phyloP scores from a whole-genome alignment of 1,284 basidiomycete genomes.

The Melampsora larici-populina region DNA sequence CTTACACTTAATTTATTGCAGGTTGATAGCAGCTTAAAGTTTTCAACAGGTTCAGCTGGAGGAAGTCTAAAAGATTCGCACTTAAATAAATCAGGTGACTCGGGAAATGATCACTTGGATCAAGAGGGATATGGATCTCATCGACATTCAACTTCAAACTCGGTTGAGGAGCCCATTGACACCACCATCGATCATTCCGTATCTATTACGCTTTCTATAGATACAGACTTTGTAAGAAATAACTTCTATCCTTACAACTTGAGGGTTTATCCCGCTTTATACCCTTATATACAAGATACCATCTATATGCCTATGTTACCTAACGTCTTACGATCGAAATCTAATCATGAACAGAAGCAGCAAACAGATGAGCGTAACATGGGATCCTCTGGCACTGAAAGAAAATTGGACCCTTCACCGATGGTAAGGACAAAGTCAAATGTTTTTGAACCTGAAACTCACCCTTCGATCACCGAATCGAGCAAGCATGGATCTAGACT shows the following conservation, averaged over 20 bases:
- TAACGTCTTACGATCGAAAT: not conserved
- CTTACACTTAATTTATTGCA: not conserved
- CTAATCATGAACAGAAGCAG: not conserved
- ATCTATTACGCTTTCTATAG: not conserved
- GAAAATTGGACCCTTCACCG: not conserved
- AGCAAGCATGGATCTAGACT: not conserved
- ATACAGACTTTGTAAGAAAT: not conserved
- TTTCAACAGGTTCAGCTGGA: not conserved
- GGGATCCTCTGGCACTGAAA: too few species aligned
- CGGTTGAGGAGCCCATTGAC: not conserved
- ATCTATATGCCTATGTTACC: not conserved
- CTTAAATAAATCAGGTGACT: too few species aligned
- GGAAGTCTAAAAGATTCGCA: too few species aligned
- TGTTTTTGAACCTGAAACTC: not conserved
- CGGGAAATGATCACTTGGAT: too few species aligned
- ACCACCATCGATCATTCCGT: not conserved
- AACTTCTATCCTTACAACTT: conserved; percentile 7
- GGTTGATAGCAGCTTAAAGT: not conserved
- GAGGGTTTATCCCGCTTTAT: conserved; percentile 24
- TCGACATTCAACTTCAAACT: not conserved
- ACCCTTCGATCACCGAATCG: not conserved
- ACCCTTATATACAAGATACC: conserved; percentile 8
- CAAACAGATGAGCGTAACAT: too few species aligned
- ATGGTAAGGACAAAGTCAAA: not conserved
- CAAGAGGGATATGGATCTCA: not conserved